Evolutionary conservation across 2,329 filamentous ascomycete species (phyloP), one percentile per base, ranked within the genome.

Genomic region (Claviceps maximensis): DNA sequence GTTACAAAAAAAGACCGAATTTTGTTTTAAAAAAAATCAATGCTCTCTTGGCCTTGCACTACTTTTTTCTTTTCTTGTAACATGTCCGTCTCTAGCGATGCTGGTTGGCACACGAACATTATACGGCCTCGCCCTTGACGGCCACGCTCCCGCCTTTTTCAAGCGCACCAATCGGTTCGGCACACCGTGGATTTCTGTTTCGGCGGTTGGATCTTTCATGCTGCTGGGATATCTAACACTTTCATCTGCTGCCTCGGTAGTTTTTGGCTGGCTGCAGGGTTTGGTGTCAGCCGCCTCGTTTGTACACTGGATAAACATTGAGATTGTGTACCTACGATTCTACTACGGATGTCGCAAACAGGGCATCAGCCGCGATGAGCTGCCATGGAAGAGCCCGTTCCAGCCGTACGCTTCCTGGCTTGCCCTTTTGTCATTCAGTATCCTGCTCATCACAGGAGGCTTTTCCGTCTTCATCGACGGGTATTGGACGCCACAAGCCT

Each of bases 391-490:
- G 46, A 71, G 71, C 0, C 65, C 67, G 2, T 59, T 71, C 10
- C 75, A 78, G 62, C 76, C 83, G 0, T 86, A 80, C 62, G 79
- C 77, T 9, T 76, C 82, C 0, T 84, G 74, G 61, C 64, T 76
- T 50, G 73, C 74, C 15, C 73, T 87, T 7, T 64, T 75, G 10
- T 63, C 76, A 21, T 74, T 86, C 56, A 63, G 64, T 1, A 66
- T 84, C 41, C 68, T 87, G 17, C 74, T 74, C 4, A 65, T 87
- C 9, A 81, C 84, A 59, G 86, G 86, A 61, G 84, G 83, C 1
- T 88, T 87, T 64, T 74, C 79, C 46, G 77, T 83, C 33, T 88
- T 88, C 66, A 82, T 81, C 66, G 76, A 80, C 0, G 69, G 71
- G 17, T 69, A 79, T 17, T 88, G 80, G 77, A 76, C 70, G 36